Evolutionary conservation across 495 filamentous ascomycete genomes (phyloP).

Genomic region (Annulohypoxylon nitens): DNA sequence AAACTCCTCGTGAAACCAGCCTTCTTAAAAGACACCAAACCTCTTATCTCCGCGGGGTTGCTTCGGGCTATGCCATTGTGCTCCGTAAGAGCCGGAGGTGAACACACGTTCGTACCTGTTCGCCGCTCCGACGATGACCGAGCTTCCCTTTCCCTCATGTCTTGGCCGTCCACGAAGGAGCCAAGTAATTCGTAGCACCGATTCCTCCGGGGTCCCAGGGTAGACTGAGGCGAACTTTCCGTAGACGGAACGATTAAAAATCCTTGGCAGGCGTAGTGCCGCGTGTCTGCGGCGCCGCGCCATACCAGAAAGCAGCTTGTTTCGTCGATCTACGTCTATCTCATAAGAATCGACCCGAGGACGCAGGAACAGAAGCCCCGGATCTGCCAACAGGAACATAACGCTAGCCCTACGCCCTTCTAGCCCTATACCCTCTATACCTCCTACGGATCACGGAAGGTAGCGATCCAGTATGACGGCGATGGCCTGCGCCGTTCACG

Average conservation of each 20-base stretch:
- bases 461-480: background rate
- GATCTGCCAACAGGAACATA: background rate
- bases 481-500: slow-evolving; percentile 2
- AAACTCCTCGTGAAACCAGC: background rate
- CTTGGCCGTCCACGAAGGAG: background rate
- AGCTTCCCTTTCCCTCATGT: background rate
- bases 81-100: background rate
- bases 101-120: background rate
- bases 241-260: background rate
- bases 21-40: background rate
- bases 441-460: slow-evolving; percentile 1
- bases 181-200: background rate
- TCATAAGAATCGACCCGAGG: background rate
- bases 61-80: background rate
- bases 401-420: slow-evolving; percentile 11
- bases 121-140: background rate
- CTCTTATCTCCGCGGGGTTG: slow-evolving; percentile 11
- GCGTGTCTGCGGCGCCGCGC: slow-evolving; percentile 7
- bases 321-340: slow-evolving; percentile 5
- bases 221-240: slow-evolving; percentile 1
- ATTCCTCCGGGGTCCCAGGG: background rate
- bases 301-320: slow-evolving; percentile 9
- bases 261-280: background rate
- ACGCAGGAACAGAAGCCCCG: slow-evolving; percentile 2
- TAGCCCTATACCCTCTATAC: slow-evolving; percentile 1